Base-by-base conservation (phyloP, 371 early-diverging fungal species). In the Smittium mucronatum region DNA sequence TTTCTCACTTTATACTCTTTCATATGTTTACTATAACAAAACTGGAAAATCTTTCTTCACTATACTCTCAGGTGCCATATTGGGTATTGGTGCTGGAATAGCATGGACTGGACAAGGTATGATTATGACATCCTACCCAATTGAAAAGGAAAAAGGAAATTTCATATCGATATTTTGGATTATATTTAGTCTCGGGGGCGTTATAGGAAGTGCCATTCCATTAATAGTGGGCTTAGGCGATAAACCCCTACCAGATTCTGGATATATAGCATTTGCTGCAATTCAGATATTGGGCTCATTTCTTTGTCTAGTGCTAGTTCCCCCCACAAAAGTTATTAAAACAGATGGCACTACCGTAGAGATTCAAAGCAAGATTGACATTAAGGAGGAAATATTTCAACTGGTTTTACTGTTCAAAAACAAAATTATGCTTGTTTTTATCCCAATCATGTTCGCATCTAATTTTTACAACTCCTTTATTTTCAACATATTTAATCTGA, bases 161-260 rank as follows among this genome's bases (percentile, higher is more conserved):
- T 91, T 80, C 73, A 87, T 92, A 59, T 82, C 87, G 60, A 85
- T 88, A 63, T 91, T 91, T 75, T 90, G 90, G 90, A 80, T 85
- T 69, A 84, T 89, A 32, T 90, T 92, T 76, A 92, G 90, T 75
- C 75, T 85, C 32, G 92, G 92, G 70, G 89, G 87, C 64, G 83
- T 90, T 63, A 70, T 91, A 30, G 92, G 93, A 66, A 84, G 85
- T 47, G 67, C 88, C 1, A 84, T 92, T 64, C 85, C 88, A 5
- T 80, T 91, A 60, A 82, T 73, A 57, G 69, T 88, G n/a, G 65
- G 65, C n/a, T 74, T 58, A 11, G 63, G 31, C n/a, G 32, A 81
- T 81, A 35, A 76, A 79, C 28, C 83, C 28, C 82, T 88, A 16
- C 79, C 81, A 0, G 78, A 82, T 34, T 81, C 78, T 0, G 82